Evolutionary conservation across 139 green algal genomes (phyloP).

Genomic region (Auxenochlorella pyrenoidosa): DNA sequence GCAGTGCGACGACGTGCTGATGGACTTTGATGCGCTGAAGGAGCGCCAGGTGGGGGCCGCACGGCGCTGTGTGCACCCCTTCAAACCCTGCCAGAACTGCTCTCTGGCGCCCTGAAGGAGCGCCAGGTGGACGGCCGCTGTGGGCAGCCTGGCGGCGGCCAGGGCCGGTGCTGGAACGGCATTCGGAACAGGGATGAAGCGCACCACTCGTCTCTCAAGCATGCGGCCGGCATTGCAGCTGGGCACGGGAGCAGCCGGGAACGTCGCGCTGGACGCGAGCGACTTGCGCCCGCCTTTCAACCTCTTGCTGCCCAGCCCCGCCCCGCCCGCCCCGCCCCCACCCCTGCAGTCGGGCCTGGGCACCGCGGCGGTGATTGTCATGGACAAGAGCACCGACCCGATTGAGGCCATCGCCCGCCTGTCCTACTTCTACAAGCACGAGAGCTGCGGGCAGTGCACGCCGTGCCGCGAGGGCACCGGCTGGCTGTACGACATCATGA

Average conservation of each 20-base stretch:
- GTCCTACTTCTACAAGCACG: slow-evolving; percentile 98
- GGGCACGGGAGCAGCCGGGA: no score
- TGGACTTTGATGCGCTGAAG: slow-evolving; percentile 99
- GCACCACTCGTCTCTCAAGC: no score
- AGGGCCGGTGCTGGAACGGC: no score
- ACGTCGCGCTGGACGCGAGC: no score
- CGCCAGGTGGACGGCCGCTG: slow-evolving; percentile 55
- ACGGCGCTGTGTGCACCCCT: not conserved
- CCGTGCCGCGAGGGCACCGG: slow-evolving; percentile 96
- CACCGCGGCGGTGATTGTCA: slow-evolving; percentile 99
- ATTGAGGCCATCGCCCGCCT: slow-evolving; percentile 96
- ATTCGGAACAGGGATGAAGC: no score
- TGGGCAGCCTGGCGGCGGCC: not conserved
- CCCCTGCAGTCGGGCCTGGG: slow-evolving; percentile 79
- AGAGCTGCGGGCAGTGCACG: slow-evolving; percentile 87
- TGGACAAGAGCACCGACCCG: slow-evolving; percentile 98
- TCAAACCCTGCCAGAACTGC: no score
- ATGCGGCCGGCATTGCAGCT: no score
- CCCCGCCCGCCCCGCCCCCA: not conserved
- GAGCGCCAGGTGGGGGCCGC: slow-evolving; percentile 73
- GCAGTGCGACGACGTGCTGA: slow-evolving; percentile 92
- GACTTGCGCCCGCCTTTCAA: no score
- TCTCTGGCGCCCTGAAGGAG: slow-evolving; percentile 97
- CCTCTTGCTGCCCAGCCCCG: slow-evolving; percentile 39
- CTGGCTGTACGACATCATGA: slow-evolving; percentile 93